A percentile compares a stretch with the other conserved stretches of the same genome.
Evolutionary conservation across 2,329 filamentous ascomycete genomes (phyloP).

Genomic region (Phyllachora maydis): DNA sequence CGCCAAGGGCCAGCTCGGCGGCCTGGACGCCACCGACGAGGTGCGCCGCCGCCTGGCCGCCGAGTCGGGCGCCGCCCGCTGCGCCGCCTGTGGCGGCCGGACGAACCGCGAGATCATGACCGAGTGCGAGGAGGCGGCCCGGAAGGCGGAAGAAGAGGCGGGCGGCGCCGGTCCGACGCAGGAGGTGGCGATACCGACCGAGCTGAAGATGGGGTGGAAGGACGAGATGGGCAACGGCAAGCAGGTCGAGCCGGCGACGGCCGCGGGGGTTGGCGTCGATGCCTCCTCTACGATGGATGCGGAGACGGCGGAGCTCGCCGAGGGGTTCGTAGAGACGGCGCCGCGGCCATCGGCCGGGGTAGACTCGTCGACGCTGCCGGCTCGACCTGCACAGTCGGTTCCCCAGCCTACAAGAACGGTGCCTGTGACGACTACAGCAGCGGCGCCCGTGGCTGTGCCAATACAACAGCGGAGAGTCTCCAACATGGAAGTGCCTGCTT

Average conservation of each 20-base stretch:
- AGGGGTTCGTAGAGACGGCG: constrained; percentile 35
- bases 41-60: constrained; percentile 49
- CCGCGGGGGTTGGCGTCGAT: constrained; percentile 7
- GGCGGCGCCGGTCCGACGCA: constrained; percentile 6
- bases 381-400: constrained; percentile 9
- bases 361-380: constrained; percentile 3
- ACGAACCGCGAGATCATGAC: constrained; percentile 54
- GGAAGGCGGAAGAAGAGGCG: constrained; percentile 8
- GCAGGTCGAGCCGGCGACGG: constrained; percentile 4
- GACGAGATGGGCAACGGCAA: constrained; percentile 50
- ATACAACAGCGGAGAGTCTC: neutral
- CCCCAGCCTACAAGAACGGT: constrained; percentile 14
- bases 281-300: too few relatives aligned
- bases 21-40: constrained; percentile 53
- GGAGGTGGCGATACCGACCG: constrained; percentile 29
- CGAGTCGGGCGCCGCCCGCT: constrained; percentile 46
- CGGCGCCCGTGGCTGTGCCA: constrained; percentile 5
- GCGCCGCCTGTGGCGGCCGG: constrained; percentile 51
- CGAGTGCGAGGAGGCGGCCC: constrained; percentile 42
- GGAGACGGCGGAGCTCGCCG: constrained; percentile 28
- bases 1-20: constrained; percentile 72
- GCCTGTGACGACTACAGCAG: constrained; percentile 8
- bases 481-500: constrained; percentile 38
- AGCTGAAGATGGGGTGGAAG: constrained; percentile 47
- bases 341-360: constrained; percentile 8